phyloP scores from a whole-genome alignment of 129 eudicot genomes.

The Erigeron canadensis region DNA sequence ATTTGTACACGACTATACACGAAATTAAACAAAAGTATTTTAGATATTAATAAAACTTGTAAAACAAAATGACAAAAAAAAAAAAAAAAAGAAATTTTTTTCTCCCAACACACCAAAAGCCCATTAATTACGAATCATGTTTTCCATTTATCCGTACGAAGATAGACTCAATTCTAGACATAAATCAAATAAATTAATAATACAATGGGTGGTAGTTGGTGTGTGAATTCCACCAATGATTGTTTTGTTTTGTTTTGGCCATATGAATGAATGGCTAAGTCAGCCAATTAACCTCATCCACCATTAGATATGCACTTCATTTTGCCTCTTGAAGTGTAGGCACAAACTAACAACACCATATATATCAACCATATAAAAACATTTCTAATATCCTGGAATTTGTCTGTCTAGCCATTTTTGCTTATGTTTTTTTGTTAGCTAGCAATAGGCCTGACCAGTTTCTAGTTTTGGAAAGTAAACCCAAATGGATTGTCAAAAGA shows the following conservation, averaged over 20 bases:
- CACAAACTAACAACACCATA: constrained; percentile 5
- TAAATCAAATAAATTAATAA: not conserved
- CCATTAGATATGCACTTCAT: constrained; percentile 28
- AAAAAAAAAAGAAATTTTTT: too few relatives aligned
- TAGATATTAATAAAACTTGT: too few relatives aligned
- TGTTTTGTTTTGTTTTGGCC: constrained; percentile 15
- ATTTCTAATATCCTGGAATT: constrained; percentile 20
- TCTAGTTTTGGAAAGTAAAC: constrained; percentile 14
- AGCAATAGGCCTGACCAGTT: constrained; percentile 28
- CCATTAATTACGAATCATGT: constrained; percentile 37
- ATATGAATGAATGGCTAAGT: constrained; percentile 18
- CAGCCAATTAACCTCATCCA: constrained; percentile 22
- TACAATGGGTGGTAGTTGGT: constrained; percentile 33
- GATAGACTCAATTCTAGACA: not conserved
- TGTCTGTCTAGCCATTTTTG: not conserved
- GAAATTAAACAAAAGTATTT: too few relatives aligned
- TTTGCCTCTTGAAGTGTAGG: constrained; percentile 25
- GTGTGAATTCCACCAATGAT: constrained; percentile 38
- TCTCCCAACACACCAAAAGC: constrained; percentile 5
- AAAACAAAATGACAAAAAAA: too few relatives aligned
- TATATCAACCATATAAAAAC: constrained; percentile 21
- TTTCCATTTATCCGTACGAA: constrained; percentile 26
- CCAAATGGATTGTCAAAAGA: not conserved
- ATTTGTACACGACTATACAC: too few relatives aligned
- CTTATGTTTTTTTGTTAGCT: not conserved